These are phyloP conservation scores for Fusarium burgessii DNA, from an alignment of 2,329 filamentous ascomycete species.

Conservation along the genomic window DNA sequence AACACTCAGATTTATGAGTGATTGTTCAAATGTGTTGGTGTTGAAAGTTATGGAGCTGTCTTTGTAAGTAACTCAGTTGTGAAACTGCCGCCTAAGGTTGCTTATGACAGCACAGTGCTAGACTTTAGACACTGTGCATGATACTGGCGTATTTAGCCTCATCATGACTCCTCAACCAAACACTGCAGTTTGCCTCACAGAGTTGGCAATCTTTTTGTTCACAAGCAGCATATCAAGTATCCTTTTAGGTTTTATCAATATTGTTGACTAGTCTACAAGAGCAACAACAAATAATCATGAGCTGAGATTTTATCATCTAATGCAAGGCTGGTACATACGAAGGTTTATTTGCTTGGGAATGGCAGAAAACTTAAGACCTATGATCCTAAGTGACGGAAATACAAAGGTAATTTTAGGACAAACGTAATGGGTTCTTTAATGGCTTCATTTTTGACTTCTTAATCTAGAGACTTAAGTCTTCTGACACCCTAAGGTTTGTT, in stretches of 20 bases:
- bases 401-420: too few species aligned
- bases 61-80: slow-evolving; percentile 11
- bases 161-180: slow-evolving; percentile 20
- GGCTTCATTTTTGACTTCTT: too few species aligned
- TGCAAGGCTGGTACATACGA: background rate
- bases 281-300: slow-evolving; percentile 1
- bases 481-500: too few species aligned
- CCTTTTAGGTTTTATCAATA: too few species aligned
- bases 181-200: background rate
- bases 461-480: too few species aligned
- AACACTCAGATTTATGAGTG: background rate
- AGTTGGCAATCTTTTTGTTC: too few species aligned
- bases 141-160: background rate
- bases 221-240: background rate
- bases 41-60: background rate
- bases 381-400: too few species aligned
- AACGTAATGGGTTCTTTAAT: too few species aligned
- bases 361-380: too few species aligned
- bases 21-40: background rate
- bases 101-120: slow-evolving; percentile 34
- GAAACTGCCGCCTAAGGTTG: slow-evolving; percentile 38
- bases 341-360: background rate
- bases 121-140: background rate
- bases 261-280: too few species aligned
- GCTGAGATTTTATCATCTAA: slow-evolving; percentile 23